Evolutionary conservation across 192 early-diverging fungal genomes (phyloP).

Genomic region (Coemansia sp.): DNA sequence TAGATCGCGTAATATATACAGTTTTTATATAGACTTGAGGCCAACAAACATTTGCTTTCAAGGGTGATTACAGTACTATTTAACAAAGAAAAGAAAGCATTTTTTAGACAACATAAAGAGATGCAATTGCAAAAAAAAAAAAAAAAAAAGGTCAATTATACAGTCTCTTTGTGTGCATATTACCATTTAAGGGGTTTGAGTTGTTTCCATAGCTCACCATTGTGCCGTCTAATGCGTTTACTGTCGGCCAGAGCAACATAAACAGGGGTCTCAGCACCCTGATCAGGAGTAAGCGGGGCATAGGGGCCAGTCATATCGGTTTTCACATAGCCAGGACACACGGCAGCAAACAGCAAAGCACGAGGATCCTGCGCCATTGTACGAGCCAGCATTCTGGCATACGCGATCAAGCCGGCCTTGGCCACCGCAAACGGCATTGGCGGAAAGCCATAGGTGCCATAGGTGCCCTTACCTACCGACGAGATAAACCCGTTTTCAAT

Average conservation of each 20-base stretch:
- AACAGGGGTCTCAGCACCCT: conserved; percentile 50
- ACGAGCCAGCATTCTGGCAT: conserved; percentile 44
- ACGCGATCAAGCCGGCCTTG: conserved; percentile 50
- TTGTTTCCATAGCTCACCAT: conserved; percentile 49
- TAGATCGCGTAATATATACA: too few species aligned
- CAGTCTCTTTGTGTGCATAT: background rate
- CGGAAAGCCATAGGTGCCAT: conserved; percentile 39
- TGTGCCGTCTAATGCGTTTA: conserved; percentile 36
- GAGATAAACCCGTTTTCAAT: conserved; percentile 52
- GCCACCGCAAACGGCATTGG: conserved; percentile 53
- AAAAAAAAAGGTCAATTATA: background rate
- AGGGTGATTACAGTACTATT: too few species aligned
- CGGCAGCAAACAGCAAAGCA: conserved; percentile 42
- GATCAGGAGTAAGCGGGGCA: conserved; percentile 38
- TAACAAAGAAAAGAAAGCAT: too few species aligned
- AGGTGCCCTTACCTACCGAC: conserved; percentile 42
- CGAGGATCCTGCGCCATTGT: conserved; percentile 14
- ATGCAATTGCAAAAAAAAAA: conserved; percentile 2
- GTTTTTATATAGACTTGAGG: too few species aligned
- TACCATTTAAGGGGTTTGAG: conserved; percentile 45
- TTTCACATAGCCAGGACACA: conserved; percentile 46
- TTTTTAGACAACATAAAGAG: too few species aligned
- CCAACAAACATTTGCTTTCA: too few species aligned
- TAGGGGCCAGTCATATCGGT: conserved; percentile 48
- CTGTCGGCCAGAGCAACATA: conserved; percentile 42